A percentile compares a stretch with the other conserved stretches of the same genome.
These are phyloP conservation scores for Boletus eberwhitei DNA, from an alignment of 768 basidiomycete species.

Conservation along the genomic window DNA sequence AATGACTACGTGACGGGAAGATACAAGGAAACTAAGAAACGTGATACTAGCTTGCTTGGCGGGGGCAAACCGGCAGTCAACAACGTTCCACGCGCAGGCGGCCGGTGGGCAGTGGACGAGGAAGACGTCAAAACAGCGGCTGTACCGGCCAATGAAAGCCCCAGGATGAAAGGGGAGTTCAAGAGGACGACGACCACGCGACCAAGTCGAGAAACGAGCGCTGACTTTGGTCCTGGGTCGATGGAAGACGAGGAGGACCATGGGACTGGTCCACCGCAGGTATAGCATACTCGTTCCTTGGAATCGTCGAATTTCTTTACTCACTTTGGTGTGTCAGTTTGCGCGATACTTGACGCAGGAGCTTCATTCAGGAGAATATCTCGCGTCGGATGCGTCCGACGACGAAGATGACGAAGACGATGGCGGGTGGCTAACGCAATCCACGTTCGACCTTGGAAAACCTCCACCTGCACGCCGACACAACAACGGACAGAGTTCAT, in stretches of 20 bases:
- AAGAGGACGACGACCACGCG: slow-evolving; percentile 43
- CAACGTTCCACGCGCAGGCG: slow-evolving; percentile 29
- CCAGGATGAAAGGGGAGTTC: slow-evolving; percentile 55
- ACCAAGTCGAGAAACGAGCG: slow-evolving; percentile 48
- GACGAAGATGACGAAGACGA: slow-evolving; percentile 62
- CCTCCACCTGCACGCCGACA: slow-evolving; percentile 48
- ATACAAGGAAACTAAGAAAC: slow-evolving; percentile 81
- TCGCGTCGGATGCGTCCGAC: slow-evolving; percentile 50
- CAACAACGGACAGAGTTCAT: slow-evolving; percentile 44
- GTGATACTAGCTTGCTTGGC: slow-evolving; percentile 76
- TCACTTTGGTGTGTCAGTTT: slow-evolving; percentile 47
- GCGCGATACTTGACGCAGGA: slow-evolving; percentile 76
- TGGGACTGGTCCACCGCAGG: slow-evolving; percentile 44
- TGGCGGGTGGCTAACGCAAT: slow-evolving; percentile 79
- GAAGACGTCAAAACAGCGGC: slow-evolving; percentile 38
- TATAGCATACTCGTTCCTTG: slow-evolving; percentile 20
- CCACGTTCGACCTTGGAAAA: slow-evolving; percentile 58
- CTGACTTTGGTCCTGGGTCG: slow-evolving; percentile 60
- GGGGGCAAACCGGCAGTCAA: slow-evolving; percentile 75
- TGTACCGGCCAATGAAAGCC: slow-evolving; percentile 16
- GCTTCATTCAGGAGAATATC: slow-evolving; percentile 59
- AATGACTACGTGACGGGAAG: slow-evolving; percentile 83
- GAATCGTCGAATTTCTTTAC: background rate
- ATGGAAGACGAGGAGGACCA: slow-evolving; percentile 49
- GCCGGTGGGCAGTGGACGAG: slow-evolving; percentile 73